Conservation (phyloP, 2,329 filamentous ascomycete genomes). For the Aspergillus fischeri region DNA sequence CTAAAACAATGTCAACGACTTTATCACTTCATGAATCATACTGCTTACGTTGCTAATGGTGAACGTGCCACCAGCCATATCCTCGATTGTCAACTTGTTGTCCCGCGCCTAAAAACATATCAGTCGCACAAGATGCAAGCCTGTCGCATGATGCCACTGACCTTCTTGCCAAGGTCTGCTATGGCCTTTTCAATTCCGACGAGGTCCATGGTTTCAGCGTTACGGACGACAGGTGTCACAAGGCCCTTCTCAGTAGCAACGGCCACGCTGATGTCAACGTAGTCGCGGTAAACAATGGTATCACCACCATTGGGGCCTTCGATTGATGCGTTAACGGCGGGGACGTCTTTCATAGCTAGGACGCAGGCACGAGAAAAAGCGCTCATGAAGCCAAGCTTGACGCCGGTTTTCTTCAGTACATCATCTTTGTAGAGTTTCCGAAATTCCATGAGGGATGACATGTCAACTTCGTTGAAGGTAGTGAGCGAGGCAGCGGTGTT, state of each 20-base stretch:
- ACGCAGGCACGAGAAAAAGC: slow-evolving; percentile 89
- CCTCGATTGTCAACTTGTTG: slow-evolving; percentile 95
- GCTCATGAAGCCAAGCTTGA: slow-evolving; percentile 99
- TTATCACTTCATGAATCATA: background rate
- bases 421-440: slow-evolving; percentile 97
- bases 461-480: slow-evolving; percentile 99
- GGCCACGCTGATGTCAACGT: slow-evolving; percentile 95
- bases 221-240: slow-evolving; percentile 93
- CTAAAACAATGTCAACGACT: slow-evolving; percentile 22
- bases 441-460: slow-evolving; percentile 97
- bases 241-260: slow-evolving; percentile 97
- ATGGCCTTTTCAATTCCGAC: slow-evolving; percentile 86
- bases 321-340: slow-evolving; percentile 91
- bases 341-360: slow-evolving; percentile 91
- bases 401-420: slow-evolving; percentile 87
- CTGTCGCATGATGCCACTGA: slow-evolving; percentile 29
- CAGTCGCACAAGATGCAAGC: slow-evolving; percentile 8
- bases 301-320: slow-evolving; percentile 93
- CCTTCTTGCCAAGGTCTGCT: slow-evolving; percentile 93
- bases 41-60: slow-evolving; percentile 82
- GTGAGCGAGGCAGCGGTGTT: slow-evolving; percentile 96
- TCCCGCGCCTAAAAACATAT: slow-evolving; percentile 67
- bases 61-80: slow-evolving; percentile 98
- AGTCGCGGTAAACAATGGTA: slow-evolving; percentile 97
- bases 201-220: slow-evolving; percentile 83